Evolutionary conservation across 73 alveolate species (phyloP), one percentile per base, ranked within the genome.

Genomic region (Paramecium caudatum): DNA sequence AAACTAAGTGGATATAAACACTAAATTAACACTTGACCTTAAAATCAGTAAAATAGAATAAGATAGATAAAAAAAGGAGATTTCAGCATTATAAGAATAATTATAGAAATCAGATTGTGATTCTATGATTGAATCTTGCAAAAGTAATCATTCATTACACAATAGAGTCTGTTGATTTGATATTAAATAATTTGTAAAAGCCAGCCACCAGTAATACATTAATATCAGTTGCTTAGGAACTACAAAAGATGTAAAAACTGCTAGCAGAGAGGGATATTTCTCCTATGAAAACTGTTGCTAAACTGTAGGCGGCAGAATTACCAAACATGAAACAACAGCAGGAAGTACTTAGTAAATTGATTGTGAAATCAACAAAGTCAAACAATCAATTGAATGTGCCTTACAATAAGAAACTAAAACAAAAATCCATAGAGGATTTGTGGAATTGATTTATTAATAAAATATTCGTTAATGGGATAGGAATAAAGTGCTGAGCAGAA

Each of bases 381-480:
- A 49, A 49, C 19, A 49, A 49, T 49, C 19, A 49, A 19, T 36
- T 49, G 19, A 17, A 49, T 49, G 39, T 36, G 19, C 27, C 39
- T 1, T 13, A 3, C 5, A 21, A 17, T 7, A 49, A 49, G 25
- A 49, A 49, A 49, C 30, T 27, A 6, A 55, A 55, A 55, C 30
- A 55, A 25, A 55, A 55, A 55, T 23, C 80, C 13, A 23, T 16
- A 3, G 80, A 55, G 37, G 45, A 55, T 21, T 55, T 55, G 30
- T 55, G 80, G 80, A 55, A 55, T 55, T 55, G 80, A 55, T 55
- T 55, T 55, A 27, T 27, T 55, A 19, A 55, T 27, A 32, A 32
- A 68, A 25, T 68, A 32, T 68, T 68, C 84, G 80, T 34, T 68
- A 34, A 68, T 68, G 84, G 84, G 84, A 37, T 34, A 68, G 19